Conservation (phyloP, 257 asterid species). For the Fraxinus cuspidata region DNA sequence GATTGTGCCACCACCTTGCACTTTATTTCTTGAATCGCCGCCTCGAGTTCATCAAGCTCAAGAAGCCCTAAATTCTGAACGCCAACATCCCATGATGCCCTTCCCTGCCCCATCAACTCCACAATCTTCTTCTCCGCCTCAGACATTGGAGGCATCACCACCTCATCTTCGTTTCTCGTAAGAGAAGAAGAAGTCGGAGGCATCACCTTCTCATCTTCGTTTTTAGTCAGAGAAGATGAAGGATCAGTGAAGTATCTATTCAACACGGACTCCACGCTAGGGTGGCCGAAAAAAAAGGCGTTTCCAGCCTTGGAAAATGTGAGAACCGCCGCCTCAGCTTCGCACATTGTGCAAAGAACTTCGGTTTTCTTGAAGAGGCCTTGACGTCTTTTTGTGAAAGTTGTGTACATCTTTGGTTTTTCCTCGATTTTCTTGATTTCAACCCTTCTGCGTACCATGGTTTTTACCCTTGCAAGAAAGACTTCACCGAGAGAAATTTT, state of each 20-base stretch:
- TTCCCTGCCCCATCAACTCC: slow-evolving; percentile 2
- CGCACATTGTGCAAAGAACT: not conserved
- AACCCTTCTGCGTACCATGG: not conserved
- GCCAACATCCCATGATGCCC: not conserved
- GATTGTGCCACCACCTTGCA: not conserved
- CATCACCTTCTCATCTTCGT: not conserved
- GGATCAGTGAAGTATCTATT: not conserved
- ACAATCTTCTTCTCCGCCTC: not conserved
- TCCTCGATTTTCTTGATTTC: slow-evolving; percentile 5
- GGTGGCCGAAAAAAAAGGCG: not conserved
- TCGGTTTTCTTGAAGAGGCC: not conserved
- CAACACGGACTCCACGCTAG: not conserved
- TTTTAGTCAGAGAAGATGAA: not conserved
- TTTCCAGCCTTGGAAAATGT: not conserved
- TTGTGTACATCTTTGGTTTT: not conserved
- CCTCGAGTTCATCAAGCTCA: not conserved
- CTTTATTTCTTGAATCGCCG: not conserved
- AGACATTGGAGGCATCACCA: not conserved
- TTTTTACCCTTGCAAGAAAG: not conserved
- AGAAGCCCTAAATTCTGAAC: not conserved
- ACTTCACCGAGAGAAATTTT: no score
- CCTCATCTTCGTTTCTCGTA: not conserved
- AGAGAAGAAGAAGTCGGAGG: not conserved
- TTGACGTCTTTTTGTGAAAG: not conserved
- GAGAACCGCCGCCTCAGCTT: not conserved